Evolutionary conservation across 2,329 filamentous ascomycete species (phyloP).

Genomic region (Fusarium aywerte): DNA sequence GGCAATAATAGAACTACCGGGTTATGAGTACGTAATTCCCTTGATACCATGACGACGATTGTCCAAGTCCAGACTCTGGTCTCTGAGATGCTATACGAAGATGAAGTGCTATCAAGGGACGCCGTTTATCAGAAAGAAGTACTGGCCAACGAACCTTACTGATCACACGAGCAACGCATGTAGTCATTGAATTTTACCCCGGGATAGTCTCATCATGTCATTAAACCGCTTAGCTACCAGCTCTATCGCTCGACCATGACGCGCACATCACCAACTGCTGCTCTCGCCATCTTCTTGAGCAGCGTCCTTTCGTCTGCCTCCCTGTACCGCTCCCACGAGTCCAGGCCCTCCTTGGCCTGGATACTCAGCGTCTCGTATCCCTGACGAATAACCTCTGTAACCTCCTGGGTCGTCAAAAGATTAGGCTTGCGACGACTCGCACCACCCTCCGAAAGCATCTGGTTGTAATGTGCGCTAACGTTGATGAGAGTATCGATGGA

Average conservation of each 20-base stretch:
- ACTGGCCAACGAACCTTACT: background rate
- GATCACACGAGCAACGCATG: background rate
- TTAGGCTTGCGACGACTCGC: conserved; percentile 61
- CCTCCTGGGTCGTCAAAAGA: conserved; percentile 82
- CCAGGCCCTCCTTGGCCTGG: conserved; percentile 85
- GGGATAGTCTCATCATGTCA: conserved; percentile 1
- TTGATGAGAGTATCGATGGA: conserved; percentile 87
- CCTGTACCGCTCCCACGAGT: conserved; percentile 85
- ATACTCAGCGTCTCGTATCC: conserved; percentile 96
- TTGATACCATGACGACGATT: background rate
- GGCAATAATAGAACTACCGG: background rate
- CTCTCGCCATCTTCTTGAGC: conserved; percentile 87
- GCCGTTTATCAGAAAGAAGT: background rate
- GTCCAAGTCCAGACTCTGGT: too few relatives aligned
- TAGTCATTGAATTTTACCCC: background rate
- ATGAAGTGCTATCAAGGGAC: background rate
- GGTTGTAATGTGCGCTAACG: conserved; percentile 87
- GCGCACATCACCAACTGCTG: conserved; percentile 73
- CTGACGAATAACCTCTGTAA: conserved; percentile 92
- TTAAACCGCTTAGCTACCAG: conserved; percentile 10
- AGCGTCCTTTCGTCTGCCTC: conserved; percentile 87
- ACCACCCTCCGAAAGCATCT: conserved; percentile 72
- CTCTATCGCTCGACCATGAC: conserved; percentile 58
- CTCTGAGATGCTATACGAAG: background rate
- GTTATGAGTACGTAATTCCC: background rate